Evolutionary conservation across 1,139 yeast genomes (phyloP), one percentile per base, ranked within the genome.

Genomic region (Candida glucosophila): DNA sequence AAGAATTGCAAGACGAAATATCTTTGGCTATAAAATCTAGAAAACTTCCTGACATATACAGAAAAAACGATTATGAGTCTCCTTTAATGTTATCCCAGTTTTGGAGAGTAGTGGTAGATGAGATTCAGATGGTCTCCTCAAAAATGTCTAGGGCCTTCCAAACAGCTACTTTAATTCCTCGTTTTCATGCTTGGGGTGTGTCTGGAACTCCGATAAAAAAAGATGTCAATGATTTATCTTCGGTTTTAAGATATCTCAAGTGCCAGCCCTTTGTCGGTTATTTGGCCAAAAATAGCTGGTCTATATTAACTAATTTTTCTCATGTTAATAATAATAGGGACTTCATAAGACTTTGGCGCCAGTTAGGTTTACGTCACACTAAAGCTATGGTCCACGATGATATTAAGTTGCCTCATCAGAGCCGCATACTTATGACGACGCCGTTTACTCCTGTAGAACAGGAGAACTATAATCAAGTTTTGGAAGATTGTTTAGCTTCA

Each of bases 161-260:
- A 35, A 82, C 85, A 31, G 86, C 95, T 0, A 62, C 82, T 3
- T 56, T 81, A 20, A 72, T 90, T 14, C 93, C 95, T 4, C 59
- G 95, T 28, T 70, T 73, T 27, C 96, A 90, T 53, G 75, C 95
- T 0, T 90, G 97, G 97, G 95, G 95, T 5, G 95, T 86, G 1
- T 81, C 95, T 1, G 98, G 98, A 5, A 90, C 98, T 0, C 94
- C 97, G 0, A 79, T 86, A 7, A 73, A 75, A 35, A 73, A 71
- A 36, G 62, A 70, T 23, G 53, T 82, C 31, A 55, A 58, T 24
- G 95, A 88, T 49, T 56, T 86, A 29, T 74, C 69, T 29, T 79
- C 94, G 0, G 63, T 85, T 5, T 47, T 86, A 19, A 65, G 72
- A 11, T 88, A 83, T 42, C 53, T 86, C 34, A 63, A 77, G 32